phyloP scores from a whole-genome alignment of 768 basidiomycete species.

The Pleurotus citrinopileatus region DNA sequence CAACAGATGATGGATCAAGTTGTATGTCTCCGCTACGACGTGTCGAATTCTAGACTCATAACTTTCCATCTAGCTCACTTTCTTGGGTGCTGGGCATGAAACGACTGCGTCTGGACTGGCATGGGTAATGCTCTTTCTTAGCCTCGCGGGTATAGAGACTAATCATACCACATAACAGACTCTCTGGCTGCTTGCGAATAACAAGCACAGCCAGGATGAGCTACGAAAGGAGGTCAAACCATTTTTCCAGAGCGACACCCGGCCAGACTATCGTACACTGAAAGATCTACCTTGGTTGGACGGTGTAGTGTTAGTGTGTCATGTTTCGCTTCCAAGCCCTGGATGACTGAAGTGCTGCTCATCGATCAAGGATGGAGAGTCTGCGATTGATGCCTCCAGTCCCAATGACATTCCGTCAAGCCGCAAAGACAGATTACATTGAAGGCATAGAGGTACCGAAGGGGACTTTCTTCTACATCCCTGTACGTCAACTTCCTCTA shows the following conservation, averaged over 20 bases:
- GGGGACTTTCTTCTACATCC: conserved; percentile 39
- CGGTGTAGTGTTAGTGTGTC: conserved; percentile 36
- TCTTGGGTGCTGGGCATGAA: conserved; percentile 45
- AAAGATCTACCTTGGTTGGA: conserved; percentile 38
- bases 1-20: conserved; percentile 52
- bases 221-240: conserved; percentile 53
- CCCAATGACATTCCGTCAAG: conserved; percentile 35
- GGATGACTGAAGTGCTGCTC: not conserved
- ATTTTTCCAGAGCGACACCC: conserved; percentile 27
- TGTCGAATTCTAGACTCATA: too few relatives aligned
- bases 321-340: not conserved
- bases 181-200: conserved; percentile 51
- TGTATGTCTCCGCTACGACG: conserved; percentile 23
- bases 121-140: conserved; percentile 33
- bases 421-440: conserved; percentile 34
- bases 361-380: conserved; percentile 32
- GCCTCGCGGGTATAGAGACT: not conserved
- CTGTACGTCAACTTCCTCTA: conserved; percentile 20
- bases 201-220: conserved; percentile 44
- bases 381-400: conserved; percentile 39
- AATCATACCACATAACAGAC: conserved; percentile 26
- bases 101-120: conserved; percentile 45
- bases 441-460: conserved; percentile 41
- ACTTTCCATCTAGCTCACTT: conserved; percentile 33
- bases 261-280: conserved; percentile 36